A percentile compares a stretch with the other conserved stretches of the same genome.
phyloP scores from a whole-genome alignment of 305 asterid genomes.

The Coffea humblotiana region DNA sequence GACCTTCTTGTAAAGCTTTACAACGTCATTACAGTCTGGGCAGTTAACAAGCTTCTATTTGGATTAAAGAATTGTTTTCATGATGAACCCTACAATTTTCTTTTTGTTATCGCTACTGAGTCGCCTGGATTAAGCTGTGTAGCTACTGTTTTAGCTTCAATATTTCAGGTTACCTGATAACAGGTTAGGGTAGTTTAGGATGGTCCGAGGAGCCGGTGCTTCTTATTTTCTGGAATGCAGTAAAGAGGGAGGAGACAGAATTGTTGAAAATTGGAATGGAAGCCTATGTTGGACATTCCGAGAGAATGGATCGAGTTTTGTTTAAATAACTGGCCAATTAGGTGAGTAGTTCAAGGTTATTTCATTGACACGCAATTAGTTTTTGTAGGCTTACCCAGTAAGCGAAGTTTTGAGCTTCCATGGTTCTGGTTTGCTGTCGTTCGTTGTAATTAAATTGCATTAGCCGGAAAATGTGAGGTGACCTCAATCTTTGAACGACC shows the following conservation, averaged over 20 bases:
- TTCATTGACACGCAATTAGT: neutral
- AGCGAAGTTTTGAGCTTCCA: neutral
- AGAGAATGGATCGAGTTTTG: neutral
- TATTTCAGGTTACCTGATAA: neutral
- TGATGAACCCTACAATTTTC: neutral
- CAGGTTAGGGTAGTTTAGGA: neutral
- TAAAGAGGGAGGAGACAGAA: neutral
- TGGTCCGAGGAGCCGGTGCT: neutral
- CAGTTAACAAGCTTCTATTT: neutral
- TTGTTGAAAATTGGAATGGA: neutral
- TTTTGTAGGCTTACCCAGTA: neutral
- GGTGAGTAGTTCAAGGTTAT: neutral
- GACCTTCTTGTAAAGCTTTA: neutral
- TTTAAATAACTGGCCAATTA: neutral
- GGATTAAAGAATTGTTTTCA: neutral
- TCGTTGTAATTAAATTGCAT: neutral
- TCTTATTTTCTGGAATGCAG: neutral
- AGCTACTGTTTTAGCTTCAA: neutral
- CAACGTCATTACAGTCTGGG: neutral
- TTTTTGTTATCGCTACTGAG: neutral
- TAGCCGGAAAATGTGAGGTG: neutral
- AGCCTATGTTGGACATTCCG: no score
- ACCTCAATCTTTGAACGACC: constrained; percentile 5
- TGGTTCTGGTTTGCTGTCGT: neutral
- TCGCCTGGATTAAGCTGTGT: neutral